Conservation (phyloP, 139 green algal species). For the Ostreobium quekettii region DNA sequence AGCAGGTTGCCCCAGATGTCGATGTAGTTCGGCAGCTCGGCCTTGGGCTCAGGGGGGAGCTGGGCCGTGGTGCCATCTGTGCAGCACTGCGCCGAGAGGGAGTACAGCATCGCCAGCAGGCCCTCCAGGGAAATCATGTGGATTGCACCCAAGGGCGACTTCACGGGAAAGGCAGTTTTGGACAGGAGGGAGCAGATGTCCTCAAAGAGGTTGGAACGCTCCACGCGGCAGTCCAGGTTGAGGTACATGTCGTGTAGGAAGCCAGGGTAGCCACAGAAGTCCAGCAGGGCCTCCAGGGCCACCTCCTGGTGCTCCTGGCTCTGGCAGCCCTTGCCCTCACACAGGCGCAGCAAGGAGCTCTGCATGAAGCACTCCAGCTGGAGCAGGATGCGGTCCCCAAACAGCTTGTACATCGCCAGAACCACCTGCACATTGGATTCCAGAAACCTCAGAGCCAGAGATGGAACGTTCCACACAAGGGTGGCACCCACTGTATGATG, state of each 20-base stretch:
- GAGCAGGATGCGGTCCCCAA: constrained; percentile 51
- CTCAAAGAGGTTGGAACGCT: constrained; percentile 76
- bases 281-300: constrained; percentile 85
- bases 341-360: constrained; percentile 67
- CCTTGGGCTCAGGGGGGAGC: constrained; percentile 19
- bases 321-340: constrained; percentile 27
- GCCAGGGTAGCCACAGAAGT: constrained; percentile 73
- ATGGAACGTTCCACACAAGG: no score
- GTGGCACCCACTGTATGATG: no score
- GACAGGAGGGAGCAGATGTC: constrained; percentile 60
- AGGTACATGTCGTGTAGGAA: constrained; percentile 82
- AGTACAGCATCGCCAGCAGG: constrained; percentile 69
- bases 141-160: constrained; percentile 52
- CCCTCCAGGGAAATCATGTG: constrained; percentile 82
- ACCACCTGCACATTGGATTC: no score
- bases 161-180: constrained; percentile 73
- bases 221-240: constrained; percentile 81
- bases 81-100: constrained; percentile 30
- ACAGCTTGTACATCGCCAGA: constrained; percentile 63
- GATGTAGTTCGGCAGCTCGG: constrained; percentile 35
- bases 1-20: constrained; percentile 27
- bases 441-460: no score
- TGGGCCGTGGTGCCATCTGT: constrained; percentile 18
- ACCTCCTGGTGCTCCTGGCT: constrained; percentile 62
- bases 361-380: constrained; percentile 79